Conservation (phyloP, 176 grass and related monocot genomes). For the Eleusine coracana region DNA sequence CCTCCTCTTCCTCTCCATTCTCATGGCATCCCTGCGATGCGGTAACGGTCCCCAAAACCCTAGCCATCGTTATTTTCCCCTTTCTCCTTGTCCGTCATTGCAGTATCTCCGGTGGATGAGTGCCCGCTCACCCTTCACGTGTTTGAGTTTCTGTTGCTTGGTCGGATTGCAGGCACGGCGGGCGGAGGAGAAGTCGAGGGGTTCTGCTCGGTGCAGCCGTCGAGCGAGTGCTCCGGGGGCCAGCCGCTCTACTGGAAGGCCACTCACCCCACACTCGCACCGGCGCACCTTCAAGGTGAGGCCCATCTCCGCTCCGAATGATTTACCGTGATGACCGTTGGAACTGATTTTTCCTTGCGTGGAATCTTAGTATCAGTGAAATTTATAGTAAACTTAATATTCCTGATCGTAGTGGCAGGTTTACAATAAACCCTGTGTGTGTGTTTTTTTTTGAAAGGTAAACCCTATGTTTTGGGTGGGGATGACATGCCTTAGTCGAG, state of each 20-base stretch:
- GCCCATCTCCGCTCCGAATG: neutral
- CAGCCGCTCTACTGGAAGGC: conserved; percentile 80
- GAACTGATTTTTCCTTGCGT: neutral
- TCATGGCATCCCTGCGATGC: conserved; percentile 23
- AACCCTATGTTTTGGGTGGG: neutral
- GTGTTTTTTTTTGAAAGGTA: neutral
- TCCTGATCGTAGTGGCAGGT: neutral
- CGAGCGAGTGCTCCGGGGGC: conserved; percentile 34
- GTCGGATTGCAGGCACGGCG: neutral
- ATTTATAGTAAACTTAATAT: neutral
- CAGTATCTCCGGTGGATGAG: neutral
- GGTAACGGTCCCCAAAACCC: conserved; percentile 32
- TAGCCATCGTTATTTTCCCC: neutral
- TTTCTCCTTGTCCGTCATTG: neutral
- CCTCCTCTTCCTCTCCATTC: conserved; percentile 11
- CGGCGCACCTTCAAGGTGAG: conserved; percentile 68
- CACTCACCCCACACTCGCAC: conserved; percentile 79
- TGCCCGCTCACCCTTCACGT: neutral
- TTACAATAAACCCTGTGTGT: neutral
- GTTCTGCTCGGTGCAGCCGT: conserved; percentile 56
- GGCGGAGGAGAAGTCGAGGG: conserved; percentile 36
- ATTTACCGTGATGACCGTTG: neutral
- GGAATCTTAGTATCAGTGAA: neutral
- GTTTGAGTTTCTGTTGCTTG: neutral
- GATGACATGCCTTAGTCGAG: conserved; percentile 10